These are phyloP conservation scores for Collybia sordida DNA, from an alignment of 768 basidiomycete species.

Conservation along the genomic window DNA sequence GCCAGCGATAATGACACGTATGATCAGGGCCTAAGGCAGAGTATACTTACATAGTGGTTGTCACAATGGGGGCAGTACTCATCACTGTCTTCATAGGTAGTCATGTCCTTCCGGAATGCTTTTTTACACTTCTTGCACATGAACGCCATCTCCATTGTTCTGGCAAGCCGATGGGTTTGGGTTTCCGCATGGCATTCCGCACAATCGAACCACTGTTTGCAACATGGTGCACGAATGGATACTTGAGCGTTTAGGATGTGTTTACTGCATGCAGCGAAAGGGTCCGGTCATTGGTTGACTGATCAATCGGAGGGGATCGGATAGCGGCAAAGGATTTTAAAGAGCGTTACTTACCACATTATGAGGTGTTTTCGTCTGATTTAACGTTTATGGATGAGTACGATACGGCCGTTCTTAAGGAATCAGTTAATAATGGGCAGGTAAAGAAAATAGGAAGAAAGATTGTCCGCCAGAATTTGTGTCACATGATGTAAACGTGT, in stretches of 20 bases:
- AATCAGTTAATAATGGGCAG: no score
- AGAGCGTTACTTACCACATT: constrained; percentile 1
- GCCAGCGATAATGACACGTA: not conserved
- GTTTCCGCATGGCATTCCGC: constrained; percentile 90
- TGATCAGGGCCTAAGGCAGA: not conserved
- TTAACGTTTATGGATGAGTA: no score
- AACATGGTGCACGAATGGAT: constrained; percentile 93
- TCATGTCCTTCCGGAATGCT: constrained; percentile 96
- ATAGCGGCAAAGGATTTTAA: not conserved
- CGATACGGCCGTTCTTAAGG: no score
- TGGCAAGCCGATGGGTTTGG: constrained; percentile 69
- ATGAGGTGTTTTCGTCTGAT: no score
- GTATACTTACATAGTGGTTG: constrained; percentile 87
- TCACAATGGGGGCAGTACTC: constrained; percentile 99
- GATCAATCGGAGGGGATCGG: constrained; percentile 14
- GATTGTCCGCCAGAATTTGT: no score
- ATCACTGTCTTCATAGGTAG: constrained; percentile 89
- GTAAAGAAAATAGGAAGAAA: no score
- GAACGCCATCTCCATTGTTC: constrained; percentile 68
- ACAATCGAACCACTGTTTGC: constrained; percentile 98
- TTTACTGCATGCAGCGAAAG: constrained; percentile 57
- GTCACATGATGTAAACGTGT: no score
- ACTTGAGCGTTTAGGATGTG: constrained; percentile 97
- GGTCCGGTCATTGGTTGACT: constrained; percentile 18
- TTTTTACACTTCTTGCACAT: constrained; percentile 68